Evolutionary conservation across 2,329 filamentous ascomycete species (phyloP).

Genomic region (Seiridium cupressi): DNA sequence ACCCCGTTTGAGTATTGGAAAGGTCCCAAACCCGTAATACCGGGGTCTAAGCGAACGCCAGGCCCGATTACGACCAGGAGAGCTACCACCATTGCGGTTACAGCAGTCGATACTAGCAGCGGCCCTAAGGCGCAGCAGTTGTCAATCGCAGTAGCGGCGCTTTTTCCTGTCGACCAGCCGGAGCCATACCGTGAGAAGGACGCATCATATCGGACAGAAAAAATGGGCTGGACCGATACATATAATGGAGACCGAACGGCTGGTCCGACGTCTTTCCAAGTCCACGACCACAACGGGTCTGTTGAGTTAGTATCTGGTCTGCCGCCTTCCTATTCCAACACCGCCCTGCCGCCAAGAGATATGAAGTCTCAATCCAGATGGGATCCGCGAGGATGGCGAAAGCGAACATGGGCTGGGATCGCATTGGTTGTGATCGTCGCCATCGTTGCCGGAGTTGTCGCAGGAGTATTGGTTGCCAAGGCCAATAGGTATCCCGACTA

Average conservation of each 20-base stretch:
- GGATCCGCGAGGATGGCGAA: constrained; percentile 49
- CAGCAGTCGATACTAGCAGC: constrained; percentile 2
- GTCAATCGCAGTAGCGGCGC: background rate
- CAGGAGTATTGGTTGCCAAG: constrained; percentile 41
- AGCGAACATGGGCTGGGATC: constrained; percentile 46
- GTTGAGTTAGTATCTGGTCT: constrained; percentile 6
- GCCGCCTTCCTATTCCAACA: constrained; percentile 6
- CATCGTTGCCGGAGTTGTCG: constrained; percentile 47
- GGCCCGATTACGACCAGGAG: background rate
- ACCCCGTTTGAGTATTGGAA: constrained; percentile 14
- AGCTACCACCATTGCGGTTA: constrained; percentile 8
- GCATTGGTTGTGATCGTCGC: constrained; percentile 34
- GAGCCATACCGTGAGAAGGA: background rate
- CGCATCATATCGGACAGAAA: constrained; percentile 2
- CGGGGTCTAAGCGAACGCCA: background rate
- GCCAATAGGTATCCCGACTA: constrained; percentile 47
- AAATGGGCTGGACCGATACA: constrained; percentile 9
- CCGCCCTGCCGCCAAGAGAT: constrained; percentile 11
- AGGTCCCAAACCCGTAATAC: constrained; percentile 11
- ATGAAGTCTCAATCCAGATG: constrained; percentile 28
- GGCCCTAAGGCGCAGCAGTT: constrained; percentile 3
- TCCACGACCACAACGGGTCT: constrained; percentile 5
- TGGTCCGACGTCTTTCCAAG: constrained; percentile 9
- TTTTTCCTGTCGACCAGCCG: background rate
- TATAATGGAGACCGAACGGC: constrained; percentile 3